Evolutionary conservation across 768 basidiomycete species (phyloP), one percentile per base, ranked within the genome.

Genomic region (Tricholoma hemisulphureum): DNA sequence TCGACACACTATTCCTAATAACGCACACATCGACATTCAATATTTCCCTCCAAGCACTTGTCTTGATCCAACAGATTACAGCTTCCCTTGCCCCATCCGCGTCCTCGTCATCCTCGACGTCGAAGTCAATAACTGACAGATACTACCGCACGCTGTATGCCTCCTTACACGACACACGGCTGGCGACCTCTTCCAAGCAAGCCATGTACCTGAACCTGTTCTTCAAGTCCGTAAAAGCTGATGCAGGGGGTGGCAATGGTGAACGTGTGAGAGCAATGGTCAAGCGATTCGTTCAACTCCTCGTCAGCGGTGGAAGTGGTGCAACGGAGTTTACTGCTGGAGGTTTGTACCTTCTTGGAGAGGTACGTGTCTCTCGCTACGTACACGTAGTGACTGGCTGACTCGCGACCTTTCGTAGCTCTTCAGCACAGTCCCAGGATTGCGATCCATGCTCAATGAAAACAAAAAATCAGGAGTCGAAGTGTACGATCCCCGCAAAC

Each of bases 21-120:
- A 95, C 94, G 2, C 96, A 98, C 72, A 90, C 84, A 7, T 95
- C 93, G 7, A 97, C 95, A 0, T 99, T 99, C 84, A 97, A 96
- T 70, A 94, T 94, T 66, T 93, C 93, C 9, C 83, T 98, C 4
- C 96, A 96, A 69, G 91, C 95, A 0, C 84, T 98, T 1, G 82
- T 90, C 35, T 81, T 98, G 6, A 90, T 98, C 58, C 89, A 90
- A 67, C 94, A 93, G 63, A 89, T 98, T 35, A 76, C 84, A 14
- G 74, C 83, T 0, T 80, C 86, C 0, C 77, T 87, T 7, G 68
- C 77, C 18, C 60, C 76, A 1, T 64, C 73, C 3, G 64, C 75
- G 14, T 67, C 78, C 1, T 65, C 79, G 7, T 61, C 77, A 11
- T 67, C 75, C 1, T 75, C 80, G 0, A 73, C 81, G 0, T 72